Evolutionary conservation across 2,329 filamentous ascomycete genomes (phyloP).

Genomic region (Trichoderma breve): DNA sequence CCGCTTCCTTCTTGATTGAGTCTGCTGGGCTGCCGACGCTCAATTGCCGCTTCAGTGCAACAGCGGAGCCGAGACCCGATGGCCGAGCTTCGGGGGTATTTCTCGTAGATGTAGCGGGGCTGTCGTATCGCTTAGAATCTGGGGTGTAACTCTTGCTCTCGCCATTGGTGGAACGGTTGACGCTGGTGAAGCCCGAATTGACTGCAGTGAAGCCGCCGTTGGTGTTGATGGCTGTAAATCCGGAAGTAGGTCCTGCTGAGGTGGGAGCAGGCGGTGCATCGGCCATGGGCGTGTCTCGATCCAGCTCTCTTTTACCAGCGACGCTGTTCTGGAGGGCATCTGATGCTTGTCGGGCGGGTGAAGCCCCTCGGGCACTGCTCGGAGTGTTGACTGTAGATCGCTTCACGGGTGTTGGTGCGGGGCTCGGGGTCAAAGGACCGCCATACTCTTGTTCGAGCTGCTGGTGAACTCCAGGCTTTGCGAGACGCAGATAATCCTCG

Average conservation of each 20-base stretch:
- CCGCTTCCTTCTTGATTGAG: conserved; percentile 47
- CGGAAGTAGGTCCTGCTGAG: conserved; percentile 33
- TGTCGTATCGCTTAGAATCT: conserved; percentile 58
- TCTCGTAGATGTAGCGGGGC: conserved; percentile 61
- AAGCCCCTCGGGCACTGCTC: conserved; percentile 59
- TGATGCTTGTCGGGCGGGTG: conserved; percentile 60
- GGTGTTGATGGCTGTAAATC: conserved; percentile 58
- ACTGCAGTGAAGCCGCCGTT: conserved; percentile 71
- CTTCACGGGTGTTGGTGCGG: conserved; percentile 68
- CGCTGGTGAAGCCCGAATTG: conserved; percentile 66
- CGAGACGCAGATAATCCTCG: conserved; percentile 86
- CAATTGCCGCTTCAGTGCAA: conserved; percentile 73
- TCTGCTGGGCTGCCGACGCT: conserved; percentile 56
- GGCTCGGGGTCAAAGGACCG: conserved; percentile 79
- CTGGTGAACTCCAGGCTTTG: conserved; percentile 94
- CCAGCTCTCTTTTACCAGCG: conserved; percentile 43
- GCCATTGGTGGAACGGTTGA: conserved; percentile 52
- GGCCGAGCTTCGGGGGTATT: conserved; percentile 64
- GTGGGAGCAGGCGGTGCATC: conserved; percentile 41
- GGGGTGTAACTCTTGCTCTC: conserved; percentile 60
- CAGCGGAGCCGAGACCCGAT: conserved; percentile 53
- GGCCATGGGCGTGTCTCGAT: conserved; percentile 48
- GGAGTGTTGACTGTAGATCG: conserved; percentile 60
- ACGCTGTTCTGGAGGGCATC: conserved; percentile 52
- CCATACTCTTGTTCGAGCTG: conserved; percentile 92